These are phyloP conservation scores for Aegilops bicornis DNA, from an alignment of 176 grass and related monocot species.

Conservation along the genomic window DNA sequence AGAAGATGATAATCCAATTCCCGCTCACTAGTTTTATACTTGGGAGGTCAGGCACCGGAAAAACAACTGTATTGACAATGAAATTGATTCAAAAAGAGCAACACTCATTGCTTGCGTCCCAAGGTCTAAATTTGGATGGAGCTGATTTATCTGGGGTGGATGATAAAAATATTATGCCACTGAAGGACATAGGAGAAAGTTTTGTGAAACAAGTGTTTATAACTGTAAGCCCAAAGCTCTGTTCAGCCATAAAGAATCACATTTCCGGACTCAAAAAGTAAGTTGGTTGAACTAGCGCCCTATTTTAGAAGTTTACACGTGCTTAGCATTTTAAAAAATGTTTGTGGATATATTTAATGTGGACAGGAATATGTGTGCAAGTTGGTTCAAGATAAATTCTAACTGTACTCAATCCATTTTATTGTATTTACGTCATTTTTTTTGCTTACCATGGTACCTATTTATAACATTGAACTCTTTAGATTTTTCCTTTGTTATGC, in stretches of 20 bases:
- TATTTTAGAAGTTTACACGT: not conserved
- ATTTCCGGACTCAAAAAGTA: slow-evolving; percentile 59
- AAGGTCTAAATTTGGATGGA: slow-evolving; percentile 26
- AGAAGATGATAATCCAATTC: slow-evolving; percentile 63
- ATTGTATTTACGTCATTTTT: not conserved
- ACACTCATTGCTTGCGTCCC: slow-evolving; percentile 56
- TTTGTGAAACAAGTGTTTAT: slow-evolving; percentile 81
- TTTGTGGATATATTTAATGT: not conserved
- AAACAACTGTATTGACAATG: slow-evolving; percentile 78
- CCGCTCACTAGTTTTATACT: slow-evolving; percentile 73
- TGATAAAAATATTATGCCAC: not conserved
- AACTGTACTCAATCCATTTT: not conserved
- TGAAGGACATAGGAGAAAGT: slow-evolving; percentile 16
- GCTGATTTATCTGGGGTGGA: slow-evolving; percentile 1
- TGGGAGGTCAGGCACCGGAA: slow-evolving; percentile 81
- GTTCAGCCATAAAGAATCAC: slow-evolving; percentile 73
- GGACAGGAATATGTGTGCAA: not conserved
- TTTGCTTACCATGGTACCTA: not conserved
- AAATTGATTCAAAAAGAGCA: slow-evolving; percentile 75
- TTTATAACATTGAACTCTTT: not conserved
- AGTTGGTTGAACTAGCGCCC: not conserved
- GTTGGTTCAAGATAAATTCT: not conserved
- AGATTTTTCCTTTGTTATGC: not conserved
- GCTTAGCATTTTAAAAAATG: not conserved
- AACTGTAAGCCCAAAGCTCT: slow-evolving; percentile 82